phyloP scores from a whole-genome alignment of 83 land plant species.

The Diphasiastrum complanatum region DNA sequence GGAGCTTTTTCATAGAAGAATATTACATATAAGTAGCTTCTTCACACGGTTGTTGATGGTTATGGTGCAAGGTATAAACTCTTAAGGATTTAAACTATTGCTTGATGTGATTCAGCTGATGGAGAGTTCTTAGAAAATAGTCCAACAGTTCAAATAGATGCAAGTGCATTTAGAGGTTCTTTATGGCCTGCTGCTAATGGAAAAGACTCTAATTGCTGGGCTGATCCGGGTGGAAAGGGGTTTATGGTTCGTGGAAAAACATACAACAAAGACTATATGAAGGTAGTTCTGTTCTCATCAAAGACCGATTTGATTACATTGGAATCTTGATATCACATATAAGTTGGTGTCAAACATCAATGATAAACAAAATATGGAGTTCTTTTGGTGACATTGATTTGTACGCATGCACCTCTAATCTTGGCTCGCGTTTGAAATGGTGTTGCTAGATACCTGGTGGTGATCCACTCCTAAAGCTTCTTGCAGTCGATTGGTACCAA shows the following conservation, averaged over 20 bases:
- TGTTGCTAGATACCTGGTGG: conserved; percentile 65
- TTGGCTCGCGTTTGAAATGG: neutral
- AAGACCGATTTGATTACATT: no score
- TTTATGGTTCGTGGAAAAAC: conserved; percentile 88
- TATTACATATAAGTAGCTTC: no score
- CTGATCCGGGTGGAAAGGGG: conserved; percentile 62
- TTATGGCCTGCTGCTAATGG: conserved; percentile 39
- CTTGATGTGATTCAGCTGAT: conserved; percentile 29
- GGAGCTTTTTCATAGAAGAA: no score
- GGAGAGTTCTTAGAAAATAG: conserved; percentile 35
- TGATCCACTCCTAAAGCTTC: conserved; percentile 82
- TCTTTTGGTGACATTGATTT: no score
- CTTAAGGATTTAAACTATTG: no score
- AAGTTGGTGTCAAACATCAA: no score
- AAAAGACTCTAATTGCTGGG: conserved; percentile 62
- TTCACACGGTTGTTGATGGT: no score
- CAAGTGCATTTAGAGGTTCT: conserved; percentile 53
- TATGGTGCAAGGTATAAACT: no score
- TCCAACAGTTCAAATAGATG: conserved; percentile 39
- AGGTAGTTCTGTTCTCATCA: no score
- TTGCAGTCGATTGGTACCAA: conserved; percentile 91
- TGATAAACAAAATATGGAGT: no score
- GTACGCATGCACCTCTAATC: no score
- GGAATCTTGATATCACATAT: no score
- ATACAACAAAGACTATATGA: conserved; percentile 62